Evolutionary conservation across 108 stramenopile genomes (phyloP), one percentile per base, ranked within the genome.

Genomic region (Bacterosira constricta): DNA sequence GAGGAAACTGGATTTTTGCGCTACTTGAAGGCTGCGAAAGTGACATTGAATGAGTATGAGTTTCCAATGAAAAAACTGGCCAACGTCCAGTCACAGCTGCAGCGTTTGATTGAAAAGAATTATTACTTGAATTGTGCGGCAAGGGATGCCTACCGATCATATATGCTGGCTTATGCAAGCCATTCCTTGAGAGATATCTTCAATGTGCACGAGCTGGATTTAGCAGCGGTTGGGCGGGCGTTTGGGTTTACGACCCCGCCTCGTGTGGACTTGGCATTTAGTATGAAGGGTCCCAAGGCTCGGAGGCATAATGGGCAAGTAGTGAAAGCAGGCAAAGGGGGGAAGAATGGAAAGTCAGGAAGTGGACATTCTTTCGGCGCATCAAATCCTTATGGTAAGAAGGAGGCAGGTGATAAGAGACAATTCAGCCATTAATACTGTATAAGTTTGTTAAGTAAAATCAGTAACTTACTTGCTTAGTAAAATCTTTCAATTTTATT

Each of bases 241-340:
- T 99, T 99, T 84, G 99, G 99, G 20, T 99, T 99, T 69, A 87
- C 95, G 5, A 87, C 94, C 45, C 99, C 99, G 9, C 99, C 99
- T 0, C 83, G 98, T 36, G 97, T 99, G 25, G 97, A 98, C 73
- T 75, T 99, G 17, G 96, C 96, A 41, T 91, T 98, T 64, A 84
- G 88, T 58, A 83, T 86, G 2, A 86, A 89, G 38, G 97, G 95
- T 11, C 66, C 90, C 73, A 91, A 82, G 44, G 71, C 75, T 1
- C 79, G 85, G 39, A 66, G 85, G 26, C 77, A 84, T 55, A 85
- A 86, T 61, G 53, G 80, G 37, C 61, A 75, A 50, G 70, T 53
- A 34, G 32, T 71, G 34, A 75, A 77, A 69, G 65, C 79, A 25
- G 31, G 86, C 71, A 86, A 89, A 54, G 79, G 80, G 39, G 79